A percentile compares a stretch with the other conserved stretches of the same genome.
phyloP scores from a whole-genome alignment of 164 flowering plant genomes.

The Amborella trichopoda region DNA sequence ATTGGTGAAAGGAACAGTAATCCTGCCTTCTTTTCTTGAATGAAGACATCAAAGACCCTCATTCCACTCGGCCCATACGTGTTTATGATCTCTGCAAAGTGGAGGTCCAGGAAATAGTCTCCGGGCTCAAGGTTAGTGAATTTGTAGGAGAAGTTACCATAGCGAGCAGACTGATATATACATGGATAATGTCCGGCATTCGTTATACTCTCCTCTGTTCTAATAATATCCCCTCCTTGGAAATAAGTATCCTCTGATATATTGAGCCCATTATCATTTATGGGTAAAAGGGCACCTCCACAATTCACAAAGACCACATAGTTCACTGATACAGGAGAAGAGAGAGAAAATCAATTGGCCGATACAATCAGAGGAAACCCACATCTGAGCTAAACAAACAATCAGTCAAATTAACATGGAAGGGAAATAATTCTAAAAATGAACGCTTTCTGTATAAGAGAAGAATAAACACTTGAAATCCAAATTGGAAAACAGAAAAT shows the following conservation, averaged over 20 bases:
- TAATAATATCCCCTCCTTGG: constrained; percentile 56
- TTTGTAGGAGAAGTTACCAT: constrained; percentile 50
- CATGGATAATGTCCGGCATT: constrained; percentile 43
- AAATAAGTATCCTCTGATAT: constrained; percentile 29
- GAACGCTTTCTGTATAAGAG: not conserved
- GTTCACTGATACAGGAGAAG: constrained; percentile 28
- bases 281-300: constrained; percentile 31
- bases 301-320: constrained; percentile 56
- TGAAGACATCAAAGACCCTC: constrained; percentile 60
- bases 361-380: not conserved
- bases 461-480: not conserved
- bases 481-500: not conserved
- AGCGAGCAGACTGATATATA: constrained; percentile 58
- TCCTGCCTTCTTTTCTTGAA: constrained; percentile 79
- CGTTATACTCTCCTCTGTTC: constrained; percentile 41
- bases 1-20: not conserved
- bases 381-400: no score
- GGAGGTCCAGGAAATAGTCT: constrained; percentile 67
- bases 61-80: constrained; percentile 75
- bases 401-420: not conserved
- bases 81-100: constrained; percentile 67
- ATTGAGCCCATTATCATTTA: constrained; percentile 11
- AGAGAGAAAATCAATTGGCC: not conserved
- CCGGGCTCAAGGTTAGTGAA: constrained; percentile 44
- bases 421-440: not conserved